Percentiles rank a stretch among this genome's conserved stretches.
Evolutionary conservation across 495 filamentous ascomycete species (phyloP).

Genomic region (Podospora pseudocomata): DNA sequence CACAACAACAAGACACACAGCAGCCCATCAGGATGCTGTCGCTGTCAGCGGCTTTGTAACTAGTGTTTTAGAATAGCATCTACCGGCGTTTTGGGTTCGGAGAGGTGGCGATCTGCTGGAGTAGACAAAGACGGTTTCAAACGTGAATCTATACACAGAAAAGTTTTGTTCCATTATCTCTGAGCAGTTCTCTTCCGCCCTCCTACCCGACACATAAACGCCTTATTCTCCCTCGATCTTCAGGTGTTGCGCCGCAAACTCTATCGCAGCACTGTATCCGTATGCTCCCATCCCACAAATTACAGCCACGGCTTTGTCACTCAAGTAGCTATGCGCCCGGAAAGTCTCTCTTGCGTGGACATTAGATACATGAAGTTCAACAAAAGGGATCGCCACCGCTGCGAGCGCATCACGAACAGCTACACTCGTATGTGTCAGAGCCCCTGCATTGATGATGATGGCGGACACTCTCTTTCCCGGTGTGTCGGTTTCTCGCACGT

Average conservation of each 20-base stretch:
- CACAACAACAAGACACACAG: slow-evolving; percentile 9
- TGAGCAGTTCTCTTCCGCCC: background rate
- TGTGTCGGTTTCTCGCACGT: slow-evolving; percentile 13
- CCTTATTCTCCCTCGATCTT: slow-evolving; percentile 30
- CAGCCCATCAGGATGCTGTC: slow-evolving; percentile 16
- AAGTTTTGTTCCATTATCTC: background rate
- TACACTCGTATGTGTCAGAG: slow-evolving; percentile 64
- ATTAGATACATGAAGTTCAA: slow-evolving; percentile 69
- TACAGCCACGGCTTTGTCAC: slow-evolving; percentile 65
- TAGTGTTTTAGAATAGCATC: background rate
- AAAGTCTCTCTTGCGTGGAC: slow-evolving; percentile 63
- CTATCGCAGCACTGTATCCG: slow-evolving; percentile 67
- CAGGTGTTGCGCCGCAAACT: slow-evolving; percentile 52
- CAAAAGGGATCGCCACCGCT: slow-evolving; percentile 61
- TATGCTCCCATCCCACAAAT: slow-evolving; percentile 65
- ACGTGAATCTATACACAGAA: background rate
- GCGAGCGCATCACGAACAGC: slow-evolving; percentile 64
- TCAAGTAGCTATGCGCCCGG: slow-evolving; percentile 62
- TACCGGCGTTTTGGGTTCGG: background rate
- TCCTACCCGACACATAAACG: background rate
- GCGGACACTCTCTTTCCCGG: slow-evolving; percentile 42
- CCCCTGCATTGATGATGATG: slow-evolving; percentile 69
- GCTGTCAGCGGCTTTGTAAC: slow-evolving; percentile 31
- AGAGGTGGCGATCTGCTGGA: background rate
- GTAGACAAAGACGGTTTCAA: background rate